These are phyloP conservation scores for Allantophomopsis cytisporea DNA, from an alignment of 2,329 filamentous ascomycete genomes.

Conservation along the genomic window DNA sequence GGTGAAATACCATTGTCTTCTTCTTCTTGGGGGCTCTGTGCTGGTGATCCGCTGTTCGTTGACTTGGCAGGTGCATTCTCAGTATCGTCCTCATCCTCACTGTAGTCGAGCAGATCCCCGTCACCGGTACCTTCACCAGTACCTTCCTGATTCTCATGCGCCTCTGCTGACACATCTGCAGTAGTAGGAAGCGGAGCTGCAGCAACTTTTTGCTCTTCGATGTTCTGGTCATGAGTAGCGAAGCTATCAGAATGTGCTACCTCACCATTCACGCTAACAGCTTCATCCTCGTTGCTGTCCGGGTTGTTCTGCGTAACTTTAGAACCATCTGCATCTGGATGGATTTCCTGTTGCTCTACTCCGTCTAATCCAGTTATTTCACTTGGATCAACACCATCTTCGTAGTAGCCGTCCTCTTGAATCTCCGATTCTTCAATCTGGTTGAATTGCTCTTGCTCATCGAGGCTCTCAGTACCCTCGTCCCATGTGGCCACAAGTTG, in stretches of 20 bases:
- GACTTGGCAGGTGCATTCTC: not conserved
- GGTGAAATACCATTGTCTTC: constrained; percentile 12
- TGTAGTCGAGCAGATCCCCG: constrained; percentile 33
- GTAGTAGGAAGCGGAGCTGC: too few relatives aligned
- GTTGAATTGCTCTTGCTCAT: constrained; percentile 4
- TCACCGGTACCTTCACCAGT: constrained; percentile 20
- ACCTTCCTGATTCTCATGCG: not conserved
- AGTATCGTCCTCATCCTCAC: constrained; percentile 24
- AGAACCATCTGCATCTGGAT: not conserved
- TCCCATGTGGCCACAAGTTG: constrained; percentile 11
- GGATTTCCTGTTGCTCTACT: not conserved
- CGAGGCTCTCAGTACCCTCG: constrained; percentile 10
- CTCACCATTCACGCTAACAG: too few relatives aligned
- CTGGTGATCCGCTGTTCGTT: not conserved
- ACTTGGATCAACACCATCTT: not conserved
- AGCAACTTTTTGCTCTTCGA: too few relatives aligned
- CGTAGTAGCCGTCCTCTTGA: not conserved
- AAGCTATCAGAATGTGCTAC: too few relatives aligned
- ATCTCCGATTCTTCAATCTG: too few relatives aligned
- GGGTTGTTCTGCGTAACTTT: too few relatives aligned
- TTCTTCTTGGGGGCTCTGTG: not conserved
- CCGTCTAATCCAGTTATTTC: not conserved
- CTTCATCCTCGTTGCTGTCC: too few relatives aligned
- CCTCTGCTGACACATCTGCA: not conserved
- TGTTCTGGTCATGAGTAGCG: too few relatives aligned